Conservation (phyloP, 257 asterid species). For the Paulownia fortunei region DNA sequence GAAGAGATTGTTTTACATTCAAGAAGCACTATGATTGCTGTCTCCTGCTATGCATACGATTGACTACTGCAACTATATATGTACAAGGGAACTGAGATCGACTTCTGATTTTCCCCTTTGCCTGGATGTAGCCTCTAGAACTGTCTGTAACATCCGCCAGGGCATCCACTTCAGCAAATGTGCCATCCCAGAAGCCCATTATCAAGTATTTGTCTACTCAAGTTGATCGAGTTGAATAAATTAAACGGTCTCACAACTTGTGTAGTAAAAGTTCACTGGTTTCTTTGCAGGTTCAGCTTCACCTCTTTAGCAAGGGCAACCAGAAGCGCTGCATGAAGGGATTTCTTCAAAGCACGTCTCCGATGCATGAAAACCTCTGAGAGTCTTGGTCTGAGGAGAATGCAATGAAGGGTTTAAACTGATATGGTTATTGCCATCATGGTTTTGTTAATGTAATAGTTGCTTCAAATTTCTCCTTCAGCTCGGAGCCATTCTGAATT, state of each 20-base stretch:
- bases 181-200: slow-evolving; percentile 49
- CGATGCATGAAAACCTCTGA: too few relatives aligned
- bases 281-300: slow-evolving; percentile 49
- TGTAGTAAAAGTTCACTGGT: background rate
- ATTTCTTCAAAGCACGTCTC: background rate
- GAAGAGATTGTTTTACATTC: too few relatives aligned
- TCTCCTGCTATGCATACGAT: too few relatives aligned
- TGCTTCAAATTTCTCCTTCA: too few relatives aligned
- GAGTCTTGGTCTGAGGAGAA: too few relatives aligned
- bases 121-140: slow-evolving; percentile 40
- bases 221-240: background rate
- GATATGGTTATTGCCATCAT: too few relatives aligned
- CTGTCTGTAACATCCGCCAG: slow-evolving; percentile 32
- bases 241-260: background rate
- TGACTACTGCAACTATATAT: too few relatives aligned
- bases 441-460: too few relatives aligned
- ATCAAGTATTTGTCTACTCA: slow-evolving; percentile 42
- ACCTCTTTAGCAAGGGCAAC: slow-evolving; percentile 48
- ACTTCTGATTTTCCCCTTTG: background rate
- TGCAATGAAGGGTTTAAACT: too few relatives aligned
- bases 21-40: too few relatives aligned
- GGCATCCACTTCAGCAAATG: slow-evolving; percentile 29
- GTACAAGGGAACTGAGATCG: too few relatives aligned
- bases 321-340: slow-evolving; percentile 33
- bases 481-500: too few relatives aligned